Evolutionary conservation across 164 flowering plant species (phyloP), one percentile per base, ranked within the genome.

Genomic region (Houttuynia cordata): DNA sequence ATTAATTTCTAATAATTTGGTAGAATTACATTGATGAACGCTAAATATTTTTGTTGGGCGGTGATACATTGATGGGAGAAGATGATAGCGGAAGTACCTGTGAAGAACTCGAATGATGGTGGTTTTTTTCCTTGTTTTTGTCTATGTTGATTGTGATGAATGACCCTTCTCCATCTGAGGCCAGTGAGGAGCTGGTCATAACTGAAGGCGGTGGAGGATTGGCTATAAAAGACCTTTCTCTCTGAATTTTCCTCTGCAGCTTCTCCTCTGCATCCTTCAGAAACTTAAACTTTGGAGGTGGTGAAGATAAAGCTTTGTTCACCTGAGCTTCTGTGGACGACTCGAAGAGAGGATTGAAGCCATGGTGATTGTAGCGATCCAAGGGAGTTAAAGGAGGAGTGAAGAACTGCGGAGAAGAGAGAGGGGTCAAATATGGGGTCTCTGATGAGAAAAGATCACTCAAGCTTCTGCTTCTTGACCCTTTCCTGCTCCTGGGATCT

Each of bases 211-310:
- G 30, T 39, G 54, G 15, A 30, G 68, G 50, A 68, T 13, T 24
- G 13, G 59, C 12, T 37, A 37, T 75, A 59, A 65, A 70, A 55
- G 65, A 24, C 22, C 55, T 81, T 53, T 78, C 83, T 67, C 64
- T 63, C 63, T 80, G 47, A 67, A 24, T 50, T 47, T 69, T 78
- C 54, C 75, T 84, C 8, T 71, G 60, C 39, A 88, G 62, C 37
- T 88, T 92, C 73, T 88, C 93, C 71, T 92, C 98, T 3, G 98
- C 98, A 70, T 88, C 93, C 42, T 79, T 84, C 68, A 92, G 66
- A 71, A 92, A 88, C 85, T 85, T 88, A 75, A 92, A 85, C 67
- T 69, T 87, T 51, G 98, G 95, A 56, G 96, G 95, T 5, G 98
- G 98, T 0, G 98, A 88, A 14, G 88, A 75, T 61, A 67, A 76